Base-by-base conservation (phyloP, 805 yeast genomes). In the Pichia kluyveri region DNA sequence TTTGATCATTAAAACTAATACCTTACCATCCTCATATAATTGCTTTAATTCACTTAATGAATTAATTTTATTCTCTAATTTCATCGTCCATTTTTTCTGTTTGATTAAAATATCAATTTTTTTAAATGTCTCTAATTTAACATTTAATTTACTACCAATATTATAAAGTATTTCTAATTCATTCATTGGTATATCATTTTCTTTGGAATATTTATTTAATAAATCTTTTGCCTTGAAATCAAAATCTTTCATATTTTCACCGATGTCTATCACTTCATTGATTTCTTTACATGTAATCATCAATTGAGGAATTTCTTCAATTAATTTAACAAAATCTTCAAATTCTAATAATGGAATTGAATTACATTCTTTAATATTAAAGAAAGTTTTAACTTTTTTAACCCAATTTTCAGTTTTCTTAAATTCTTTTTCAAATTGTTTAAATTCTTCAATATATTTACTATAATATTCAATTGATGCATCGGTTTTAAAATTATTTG, bases 131-230 rank as follows among this genome's bases (percentile, higher is more conserved):
- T 78, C 75, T 15, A 84, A 60, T 7, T 68, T 71, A 38, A 85
- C 61, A 5, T 85, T 85, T 57, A 82, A 76, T 3, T 80, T 71
- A 48, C 70, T 68, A 1, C 90, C 91, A 37, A 78, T 60, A 41
- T 70, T 73, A 26, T 81, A 73, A 59, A 83, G 60, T 39, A 76
- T 79, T 37, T 69, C 64, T 44, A 79, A 70, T 27, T 81, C 84
- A 15, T 67, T 69, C 8, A 68, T 45, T 37, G 19, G 15, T 9
- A 37, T 37, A 1, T 68, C 54, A 8, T 47, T 19, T 0, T 57
- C 39, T 19, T 67, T 69, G 14, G 50, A 55, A 27, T 59, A 44
- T 8, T 42, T 43, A 11, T 40, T 55, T 3, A 77, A 56, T 17
- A 76, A 62, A 3, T 60, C 51, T 10, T 73, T 59, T 32, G 77